Base-by-base conservation (phyloP, 805 yeast species). In the Cyberlindnera euphorbiae region DNA sequence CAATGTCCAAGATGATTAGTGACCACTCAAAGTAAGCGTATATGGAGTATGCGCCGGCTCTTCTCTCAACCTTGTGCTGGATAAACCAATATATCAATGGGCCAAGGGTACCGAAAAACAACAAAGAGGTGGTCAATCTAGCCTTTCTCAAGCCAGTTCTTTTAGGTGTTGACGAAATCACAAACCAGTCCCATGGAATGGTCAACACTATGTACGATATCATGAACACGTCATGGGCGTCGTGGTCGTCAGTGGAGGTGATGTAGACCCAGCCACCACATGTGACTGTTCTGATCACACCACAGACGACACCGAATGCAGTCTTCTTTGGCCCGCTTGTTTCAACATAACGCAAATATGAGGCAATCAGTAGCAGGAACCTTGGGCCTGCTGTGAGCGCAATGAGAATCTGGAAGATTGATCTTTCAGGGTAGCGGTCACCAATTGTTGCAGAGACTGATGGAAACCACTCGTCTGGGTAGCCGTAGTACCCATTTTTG, bases 251-350 rank as follows among this genome's bases (percentile, higher is more conserved):
- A 1, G 97, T 87, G 6, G 96, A 84, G 2, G 98, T 93, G 45
- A 93, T 83, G 56, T 93, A 93, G 7, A 94, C 95, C 97, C 97
- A 93, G 10, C 97, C 97, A 55, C 98, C 98, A 55, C 97, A 93
- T 2, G 96, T 82, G 38, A 93, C 73, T 0, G 98, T 93, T 60
- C 98, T 77, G n/a, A 84, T 36, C 2, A 84, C 41, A n/a, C 98
- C 98, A 5, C 76, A 54, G 3, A 73, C 31, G n/a, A 79, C 42
- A 28, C 71, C 71, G 43, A 67, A 44, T 46, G 60, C 55, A 10
- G 75, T 65, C 46, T 60, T 45, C 46, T 51, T 23, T 44, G 59
- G 33, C 1, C 44, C 36, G 36, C 52, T 41, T 36, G 64, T 41
- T 40, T 58, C 46, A 60, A 62, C 61, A 42, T 69, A 59, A 45